Percentiles rank a stretch among this genome's conserved stretches.
phyloP scores from a whole-genome alignment of 148 eudicot species.

The Fagopyrum esculentum region DNA sequence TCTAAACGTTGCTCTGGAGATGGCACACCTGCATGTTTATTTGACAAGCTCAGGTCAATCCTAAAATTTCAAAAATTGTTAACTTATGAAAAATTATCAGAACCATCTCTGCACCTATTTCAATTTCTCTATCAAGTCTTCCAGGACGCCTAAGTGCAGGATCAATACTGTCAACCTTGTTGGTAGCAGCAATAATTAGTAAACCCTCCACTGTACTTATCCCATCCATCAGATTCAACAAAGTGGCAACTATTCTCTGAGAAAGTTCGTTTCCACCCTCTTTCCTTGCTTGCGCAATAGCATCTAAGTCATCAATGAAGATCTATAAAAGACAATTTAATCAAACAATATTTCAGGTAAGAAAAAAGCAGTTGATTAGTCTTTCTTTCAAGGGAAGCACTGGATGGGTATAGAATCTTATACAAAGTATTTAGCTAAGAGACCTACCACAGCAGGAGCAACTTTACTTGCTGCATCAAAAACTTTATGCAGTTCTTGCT shows the following conservation, averaged over 20 bases:
- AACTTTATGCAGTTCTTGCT: slow-evolving; percentile 67
- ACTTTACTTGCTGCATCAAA: slow-evolving; percentile 72
- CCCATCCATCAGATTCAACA: slow-evolving; percentile 88
- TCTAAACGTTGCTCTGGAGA: slow-evolving; percentile 72
- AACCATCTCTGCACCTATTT: slow-evolving; percentile 48
- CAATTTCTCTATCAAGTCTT: slow-evolving; percentile 88
- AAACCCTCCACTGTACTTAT: slow-evolving; percentile 58
- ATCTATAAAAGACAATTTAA: slow-evolving; percentile 34
- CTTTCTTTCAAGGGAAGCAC: neutral
- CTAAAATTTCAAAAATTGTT: neutral
- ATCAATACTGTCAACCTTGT: slow-evolving; percentile 77
- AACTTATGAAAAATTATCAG: neutral
- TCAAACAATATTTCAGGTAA: slow-evolving; percentile 14
- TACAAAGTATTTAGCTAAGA: neutral
- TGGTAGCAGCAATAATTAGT: slow-evolving; percentile 88
- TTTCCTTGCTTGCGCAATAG: slow-evolving; percentile 89
- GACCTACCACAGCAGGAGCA: slow-evolving; percentile 81
- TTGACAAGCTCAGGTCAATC: slow-evolving; percentile 6
- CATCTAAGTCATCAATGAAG: slow-evolving; percentile 93
- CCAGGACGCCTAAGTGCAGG: slow-evolving; percentile 97
- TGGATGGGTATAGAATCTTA: neutral
- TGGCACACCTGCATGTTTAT: slow-evolving; percentile 70
- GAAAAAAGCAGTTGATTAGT: neutral
- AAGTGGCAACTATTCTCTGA: slow-evolving; percentile 86
- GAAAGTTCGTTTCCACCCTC: slow-evolving; percentile 91